phyloP scores from a whole-genome alignment of 2,329 filamentous ascomycete genomes.

The Penicillium italicum region DNA sequence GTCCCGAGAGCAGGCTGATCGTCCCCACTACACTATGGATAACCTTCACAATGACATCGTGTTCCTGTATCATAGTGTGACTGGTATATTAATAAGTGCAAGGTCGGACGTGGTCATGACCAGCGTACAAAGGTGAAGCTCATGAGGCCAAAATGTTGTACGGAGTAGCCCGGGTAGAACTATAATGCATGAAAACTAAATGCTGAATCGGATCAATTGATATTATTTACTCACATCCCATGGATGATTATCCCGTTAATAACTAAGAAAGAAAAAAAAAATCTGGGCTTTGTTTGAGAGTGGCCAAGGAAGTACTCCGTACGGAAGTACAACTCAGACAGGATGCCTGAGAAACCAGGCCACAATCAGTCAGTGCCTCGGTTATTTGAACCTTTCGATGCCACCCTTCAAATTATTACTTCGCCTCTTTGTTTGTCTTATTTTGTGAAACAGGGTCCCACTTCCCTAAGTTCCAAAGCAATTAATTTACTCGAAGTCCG shows the following conservation, averaged over 20 bases:
- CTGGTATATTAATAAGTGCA: not conserved
- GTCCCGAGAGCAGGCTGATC: not conserved
- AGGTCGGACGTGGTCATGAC: not conserved
- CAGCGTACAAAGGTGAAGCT: not conserved
- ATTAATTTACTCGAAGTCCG: not conserved
- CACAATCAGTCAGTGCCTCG: not conserved
- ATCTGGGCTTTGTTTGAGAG: not conserved
- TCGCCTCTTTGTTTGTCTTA: not conserved
- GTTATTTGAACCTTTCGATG: not conserved
- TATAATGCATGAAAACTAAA: not conserved
- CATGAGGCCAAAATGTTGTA: not conserved
- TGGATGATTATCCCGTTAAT: not conserved
- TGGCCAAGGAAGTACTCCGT: not conserved
- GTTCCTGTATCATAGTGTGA: not conserved
- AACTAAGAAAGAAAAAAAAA: not conserved
- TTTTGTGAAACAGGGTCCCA: not conserved
- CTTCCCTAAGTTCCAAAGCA: not conserved
- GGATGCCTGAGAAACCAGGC: not conserved
- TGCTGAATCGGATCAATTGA: not conserved
- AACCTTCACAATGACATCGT: not conserved
- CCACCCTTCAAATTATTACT: not conserved
- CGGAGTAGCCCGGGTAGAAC: not conserved
- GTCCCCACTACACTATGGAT: not conserved
- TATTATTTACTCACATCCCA: not conserved
- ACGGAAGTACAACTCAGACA: no score